A percentile compares a stretch with the other conserved stretches of the same genome.
Conservation (phyloP, 495 filamentous ascomycete species). For the Penicillium salamii region DNA sequence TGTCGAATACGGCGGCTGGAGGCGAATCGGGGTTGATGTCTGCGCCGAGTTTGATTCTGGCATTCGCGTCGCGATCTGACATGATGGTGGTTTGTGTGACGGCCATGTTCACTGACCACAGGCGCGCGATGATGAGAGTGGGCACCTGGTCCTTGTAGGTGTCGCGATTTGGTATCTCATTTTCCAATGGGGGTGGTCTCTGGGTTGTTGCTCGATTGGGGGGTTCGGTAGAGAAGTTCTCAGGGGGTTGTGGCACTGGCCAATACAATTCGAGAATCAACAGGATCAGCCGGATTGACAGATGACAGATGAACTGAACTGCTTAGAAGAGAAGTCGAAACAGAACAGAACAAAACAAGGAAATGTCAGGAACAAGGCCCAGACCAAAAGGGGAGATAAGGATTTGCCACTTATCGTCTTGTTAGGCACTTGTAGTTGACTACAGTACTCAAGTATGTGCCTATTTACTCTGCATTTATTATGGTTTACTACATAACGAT, state of each 20-base stretch:
- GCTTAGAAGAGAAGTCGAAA: neutral
- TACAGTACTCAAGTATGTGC: no score
- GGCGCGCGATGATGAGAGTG: neutral
- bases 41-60: neutral
- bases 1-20: constrained; percentile 60
- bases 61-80: neutral
- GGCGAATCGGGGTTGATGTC: constrained; percentile 3
- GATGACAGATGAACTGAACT: neutral
- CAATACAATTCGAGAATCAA: no score
- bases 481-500: no score
- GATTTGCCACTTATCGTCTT: neutral
- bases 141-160: neutral
- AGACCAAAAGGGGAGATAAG: neutral
- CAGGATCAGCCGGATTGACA: neutral
- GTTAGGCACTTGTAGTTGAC: no score
- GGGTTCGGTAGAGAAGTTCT: neutral
- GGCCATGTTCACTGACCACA: neutral
- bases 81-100: neutral
- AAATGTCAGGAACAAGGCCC: neutral
- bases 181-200: constrained; percentile 2
- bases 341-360: neutral
- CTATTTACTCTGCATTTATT: no score
- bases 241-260: neutral
- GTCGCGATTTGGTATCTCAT: neutral
- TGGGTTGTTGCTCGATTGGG: constrained; percentile 2